These are phyloP conservation scores for Elongisporangium prolatum DNA, from an alignment of 352 stramenopile genomes.

Conservation along the genomic window DNA sequence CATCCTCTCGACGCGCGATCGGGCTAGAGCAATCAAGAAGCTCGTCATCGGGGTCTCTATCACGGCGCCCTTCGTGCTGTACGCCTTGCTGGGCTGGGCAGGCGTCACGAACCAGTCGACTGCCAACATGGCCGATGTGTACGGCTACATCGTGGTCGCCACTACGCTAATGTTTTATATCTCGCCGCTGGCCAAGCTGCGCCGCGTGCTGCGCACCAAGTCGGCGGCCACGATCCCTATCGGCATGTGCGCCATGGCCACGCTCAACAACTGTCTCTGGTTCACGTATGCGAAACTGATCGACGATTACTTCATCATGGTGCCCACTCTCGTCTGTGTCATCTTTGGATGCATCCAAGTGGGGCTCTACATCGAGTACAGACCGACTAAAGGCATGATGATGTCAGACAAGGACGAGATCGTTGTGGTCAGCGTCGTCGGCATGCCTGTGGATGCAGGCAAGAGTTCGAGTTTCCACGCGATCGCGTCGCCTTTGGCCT, in stretches of 20 bases:
- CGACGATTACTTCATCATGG: slow-evolving; percentile 37
- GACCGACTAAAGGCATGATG: not conserved
- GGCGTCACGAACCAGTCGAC: too few relatives aligned
- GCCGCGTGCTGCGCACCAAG: slow-evolving; percentile 43
- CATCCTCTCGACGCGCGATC: too few relatives aligned
- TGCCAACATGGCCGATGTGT: too few relatives aligned
- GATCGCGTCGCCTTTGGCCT: too few relatives aligned
- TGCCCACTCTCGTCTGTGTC: slow-evolving; percentile 37
- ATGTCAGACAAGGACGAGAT: too few relatives aligned
- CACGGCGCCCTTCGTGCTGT: too few relatives aligned
- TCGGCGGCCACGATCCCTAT: slow-evolving; percentile 52
- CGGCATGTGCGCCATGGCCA: slow-evolving; percentile 36
- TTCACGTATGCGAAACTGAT: slow-evolving; percentile 37
- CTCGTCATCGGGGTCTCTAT: too few relatives aligned
- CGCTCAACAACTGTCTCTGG: slow-evolving; percentile 57
- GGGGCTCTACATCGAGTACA: slow-evolving; percentile 53
- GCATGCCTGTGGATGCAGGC: too few relatives aligned
- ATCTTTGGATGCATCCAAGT: slow-evolving; percentile 37
- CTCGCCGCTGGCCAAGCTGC: slow-evolving; percentile 48
- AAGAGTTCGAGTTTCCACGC: too few relatives aligned
- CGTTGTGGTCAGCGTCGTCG: too few relatives aligned
- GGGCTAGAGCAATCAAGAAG: too few relatives aligned
- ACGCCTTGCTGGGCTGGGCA: too few relatives aligned
- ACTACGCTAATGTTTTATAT: slow-evolving; percentile 52
- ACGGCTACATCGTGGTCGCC: slow-evolving; percentile 30